Conservation (phyloP, 2,329 filamentous ascomycete genomes). For the Harringtonia aguacate region DNA sequence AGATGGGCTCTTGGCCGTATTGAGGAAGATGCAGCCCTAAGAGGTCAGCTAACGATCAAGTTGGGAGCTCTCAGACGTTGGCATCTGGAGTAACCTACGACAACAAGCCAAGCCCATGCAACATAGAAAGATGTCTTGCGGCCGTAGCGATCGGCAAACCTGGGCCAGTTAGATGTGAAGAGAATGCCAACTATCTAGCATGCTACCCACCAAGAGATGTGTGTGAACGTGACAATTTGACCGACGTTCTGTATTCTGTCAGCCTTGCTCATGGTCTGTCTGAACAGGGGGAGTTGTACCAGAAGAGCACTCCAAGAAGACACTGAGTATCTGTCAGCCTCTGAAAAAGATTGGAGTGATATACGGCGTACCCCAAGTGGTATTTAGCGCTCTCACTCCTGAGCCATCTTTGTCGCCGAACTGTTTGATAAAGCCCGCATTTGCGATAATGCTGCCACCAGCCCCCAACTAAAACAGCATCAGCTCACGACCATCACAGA, state of each 20-base stretch:
- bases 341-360: background rate
- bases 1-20: slow-evolving; percentile 5
- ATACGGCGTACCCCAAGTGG: slow-evolving; percentile 1
- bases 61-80: too few species aligned
- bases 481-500: too few species aligned
- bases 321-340: background rate
- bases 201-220: slow-evolving; percentile 3
- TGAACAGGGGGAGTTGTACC: background rate
- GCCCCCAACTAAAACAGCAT: background rate
- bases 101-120: slow-evolving; percentile 6
- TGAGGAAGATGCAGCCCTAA: slow-evolving; percentile 5
- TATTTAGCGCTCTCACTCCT: slow-evolving; percentile 1
- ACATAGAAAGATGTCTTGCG: slow-evolving; percentile 8
- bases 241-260: slow-evolving; percentile 3
- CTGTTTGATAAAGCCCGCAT: slow-evolving; percentile 8
- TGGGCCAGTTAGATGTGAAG: background rate
- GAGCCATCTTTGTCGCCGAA: slow-evolving; percentile 1
- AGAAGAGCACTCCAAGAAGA: slow-evolving; percentile 6
- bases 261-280: too few species aligned
- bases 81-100: too few species aligned
- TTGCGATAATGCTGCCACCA: slow-evolving; percentile 4
- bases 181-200: too few species aligned
- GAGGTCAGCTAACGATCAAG: too few species aligned
- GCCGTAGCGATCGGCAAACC: slow-evolving; percentile 6
- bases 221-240: slow-evolving; percentile 7